Evolutionary conservation across 2,329 filamentous ascomycete genomes (phyloP), one percentile per base, ranked within the genome.

Genomic region (Microthyrium microscopicum): DNA sequence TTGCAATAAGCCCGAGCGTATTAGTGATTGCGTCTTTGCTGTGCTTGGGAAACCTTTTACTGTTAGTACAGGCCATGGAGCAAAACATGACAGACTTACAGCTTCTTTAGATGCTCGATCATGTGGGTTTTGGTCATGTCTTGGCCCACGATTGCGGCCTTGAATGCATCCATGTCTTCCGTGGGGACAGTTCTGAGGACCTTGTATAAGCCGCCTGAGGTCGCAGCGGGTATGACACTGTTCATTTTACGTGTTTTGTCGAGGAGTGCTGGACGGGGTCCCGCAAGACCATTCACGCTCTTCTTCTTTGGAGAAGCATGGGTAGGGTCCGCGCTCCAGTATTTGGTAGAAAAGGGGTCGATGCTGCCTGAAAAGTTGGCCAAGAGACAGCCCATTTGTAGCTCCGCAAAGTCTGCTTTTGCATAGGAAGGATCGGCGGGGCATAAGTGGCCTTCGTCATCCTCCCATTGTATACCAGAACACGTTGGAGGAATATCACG

Each of bases 391-490:
- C 87, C 79, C 59, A 93, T 75, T 41, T 66, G 71, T 53, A 77
- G 81, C 5, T 66, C 61, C 38, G 70, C 50, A 35, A 68, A 51
- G n/a, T 66, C 58, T 11, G 57, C 36, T 8, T n/a, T 18, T 15
- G 52, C 56, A 65, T 64, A 2, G 61, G 56, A 44, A 53, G 64
- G 42, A 53, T 62, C 46, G 49, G 64, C 41, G 56, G 53, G 31
- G 61, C 57, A 40, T 57, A 54, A 37, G 3, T 53, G 45, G 5
- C 51, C 50, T 11, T 41, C 35, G 7, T 50, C 51, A 47, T 77
- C 67, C 47, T 92, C 81, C 70, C 84, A 98, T 49, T 78, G 89
- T 7, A 95, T 58, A 1, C 87, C 89, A 3, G 74, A 82, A 48
- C 68, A 79, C 26, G 78, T 61, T 1, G 84, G 82, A 47, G 85